Evolutionary conservation across 768 basidiomycete genomes (phyloP).

Genomic region (Asterophora parasitica): DNA sequence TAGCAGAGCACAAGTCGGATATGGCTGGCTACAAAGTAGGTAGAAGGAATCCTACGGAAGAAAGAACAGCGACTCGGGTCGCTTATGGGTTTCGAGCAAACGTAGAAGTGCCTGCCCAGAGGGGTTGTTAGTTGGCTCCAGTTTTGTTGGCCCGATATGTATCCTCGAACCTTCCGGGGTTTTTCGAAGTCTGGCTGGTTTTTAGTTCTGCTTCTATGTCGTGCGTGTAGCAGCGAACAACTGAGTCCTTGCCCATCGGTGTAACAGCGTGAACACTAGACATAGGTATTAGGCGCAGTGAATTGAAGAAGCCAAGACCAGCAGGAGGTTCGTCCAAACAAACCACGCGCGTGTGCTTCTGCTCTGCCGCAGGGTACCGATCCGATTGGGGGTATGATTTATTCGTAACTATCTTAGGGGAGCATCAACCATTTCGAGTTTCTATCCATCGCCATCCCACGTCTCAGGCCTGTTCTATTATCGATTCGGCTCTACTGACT

Average conservation of each 20-base stretch:
- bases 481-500: no score
- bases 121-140: neutral
- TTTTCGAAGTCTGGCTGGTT: conserved; percentile 25
- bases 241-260: conserved; percentile 23
- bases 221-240: conserved; percentile 31
- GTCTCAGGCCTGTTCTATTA: no score
- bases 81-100: conserved; percentile 25
- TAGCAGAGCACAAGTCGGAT: conserved; percentile 4
- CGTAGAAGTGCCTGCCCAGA: conserved; percentile 29
- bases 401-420: no score
- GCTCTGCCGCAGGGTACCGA: no score
- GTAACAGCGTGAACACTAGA: conserved; percentile 17
- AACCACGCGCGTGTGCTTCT: no score
- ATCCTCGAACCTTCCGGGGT: conserved; percentile 32
- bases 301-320: no score
- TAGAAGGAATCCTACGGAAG: conserved; percentile 27
- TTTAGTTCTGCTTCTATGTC: conserved; percentile 17
- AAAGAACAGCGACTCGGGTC: conserved; percentile 28
- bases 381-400: no score
- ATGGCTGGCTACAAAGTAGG: neutral
- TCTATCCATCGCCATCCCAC: no score
- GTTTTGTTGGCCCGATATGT: neutral
- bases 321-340: no score
- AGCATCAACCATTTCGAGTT: no score
- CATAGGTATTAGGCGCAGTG: neutral